phyloP scores from a whole-genome alignment of 2,329 filamentous ascomycete genomes.

The Colletotrichum sp. region DNA sequence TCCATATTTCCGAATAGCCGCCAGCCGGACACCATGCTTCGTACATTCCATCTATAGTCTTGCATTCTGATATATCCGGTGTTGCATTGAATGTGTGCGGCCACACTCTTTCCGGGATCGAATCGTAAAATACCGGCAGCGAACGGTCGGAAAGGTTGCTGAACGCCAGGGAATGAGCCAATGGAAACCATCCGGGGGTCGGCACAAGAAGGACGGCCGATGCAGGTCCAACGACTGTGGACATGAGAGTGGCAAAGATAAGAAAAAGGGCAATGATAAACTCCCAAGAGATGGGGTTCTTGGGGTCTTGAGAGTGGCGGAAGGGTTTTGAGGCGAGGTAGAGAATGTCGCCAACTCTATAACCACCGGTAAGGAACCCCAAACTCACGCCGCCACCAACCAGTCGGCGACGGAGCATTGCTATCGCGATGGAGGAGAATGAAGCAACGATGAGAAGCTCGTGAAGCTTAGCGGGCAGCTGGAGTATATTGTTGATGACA shows the following conservation, averaged over 20 bases:
- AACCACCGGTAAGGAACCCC: constrained; percentile 11
- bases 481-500: constrained; percentile 3
- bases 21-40: background rate
- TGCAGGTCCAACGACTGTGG: constrained; percentile 9
- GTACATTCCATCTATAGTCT: background rate
- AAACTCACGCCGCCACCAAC: constrained; percentile 1
- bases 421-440: background rate
- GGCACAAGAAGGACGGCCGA: constrained; percentile 17
- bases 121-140: background rate
- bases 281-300: background rate
- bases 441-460: constrained; percentile 9
- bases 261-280: background rate
- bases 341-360: constrained; percentile 8
- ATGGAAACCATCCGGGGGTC: background rate
- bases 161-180: background rate
- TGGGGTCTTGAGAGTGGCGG: background rate
- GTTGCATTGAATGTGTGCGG: background rate
- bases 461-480: constrained; percentile 6
- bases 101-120: background rate
- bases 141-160: background rate
- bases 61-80: background rate
- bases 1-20: background rate
- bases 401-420: background rate
- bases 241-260: background rate
- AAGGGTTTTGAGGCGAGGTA: constrained; percentile 3